Evolutionary conservation across 2,329 filamentous ascomycete genomes (phyloP), one percentile per base, ranked within the genome.

Genomic region (Zymoseptoria tritici): DNA sequence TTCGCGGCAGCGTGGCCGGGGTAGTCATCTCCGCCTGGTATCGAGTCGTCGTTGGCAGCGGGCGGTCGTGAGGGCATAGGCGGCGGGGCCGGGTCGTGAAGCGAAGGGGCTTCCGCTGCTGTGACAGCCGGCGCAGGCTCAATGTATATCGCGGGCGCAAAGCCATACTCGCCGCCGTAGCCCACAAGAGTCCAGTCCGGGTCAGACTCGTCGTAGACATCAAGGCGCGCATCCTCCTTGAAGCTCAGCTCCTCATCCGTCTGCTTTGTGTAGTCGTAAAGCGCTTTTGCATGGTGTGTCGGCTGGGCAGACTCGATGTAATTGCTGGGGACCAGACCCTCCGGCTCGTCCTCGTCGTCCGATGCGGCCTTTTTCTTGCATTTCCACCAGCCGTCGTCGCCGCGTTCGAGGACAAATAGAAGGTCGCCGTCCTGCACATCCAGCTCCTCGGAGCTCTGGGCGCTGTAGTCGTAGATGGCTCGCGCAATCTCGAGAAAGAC

Each of bases 171-270:
- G 57, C 84, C 85, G 66, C 91, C 86, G 52, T 87, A 79, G 19
- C 93, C 92, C 29, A 96, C 93, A 55, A 99, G 79, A 63, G 94
- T 96, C 94, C 94, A 99, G 76, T 99, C 94, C 13, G 91, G 90
- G 74, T 99, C 94, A 4, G 91, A 88, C 9, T 83, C 87, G 75
- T 99, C 94, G 76, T 90, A 97, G 54, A 99, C 89, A 62, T 89
- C 80, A 54, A 99, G 82, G 52, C 85, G 77, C 49, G 88, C 86
- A 72, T 96, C 92, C 78, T 99, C 94, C 54, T 90, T 84, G 73
- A 99, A 97, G 22, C 93, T 97, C 9, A 99, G 81, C 76, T 99
- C 94, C 76, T 99, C 94, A 72, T 99, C 94, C 22, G 94, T 99
- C 78, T 99, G 94, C 68, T 93, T 85, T 55, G 90, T 90, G 75